These are phyloP conservation scores for Calocybe cyanea DNA, from an alignment of 768 basidiomycete genomes.

Conservation along the genomic window DNA sequence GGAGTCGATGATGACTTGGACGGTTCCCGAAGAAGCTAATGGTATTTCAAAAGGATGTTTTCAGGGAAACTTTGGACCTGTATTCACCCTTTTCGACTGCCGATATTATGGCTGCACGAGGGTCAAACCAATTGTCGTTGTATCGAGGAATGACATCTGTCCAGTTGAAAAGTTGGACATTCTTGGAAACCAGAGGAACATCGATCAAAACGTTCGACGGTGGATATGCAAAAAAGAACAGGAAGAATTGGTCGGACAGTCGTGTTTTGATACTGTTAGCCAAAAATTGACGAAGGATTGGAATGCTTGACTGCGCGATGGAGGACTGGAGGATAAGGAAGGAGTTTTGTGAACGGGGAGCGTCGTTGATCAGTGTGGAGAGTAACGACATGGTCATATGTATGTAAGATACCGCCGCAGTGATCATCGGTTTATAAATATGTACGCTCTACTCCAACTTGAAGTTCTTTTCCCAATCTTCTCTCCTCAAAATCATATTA, in stretches of 20 bases:
- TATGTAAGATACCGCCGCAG: not conserved
- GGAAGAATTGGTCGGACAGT: slow-evolving; percentile 26
- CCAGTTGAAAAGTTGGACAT: slow-evolving; percentile 46
- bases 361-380: slow-evolving; percentile 15
- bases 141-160: slow-evolving; percentile 53
- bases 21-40: slow-evolving; percentile 39
- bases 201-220: slow-evolving; percentile 35
- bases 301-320: slow-evolving; percentile 50
- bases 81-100: slow-evolving; percentile 38
- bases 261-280: slow-evolving; percentile 19
- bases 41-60: slow-evolving; percentile 8
- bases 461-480: slow-evolving; percentile 37
- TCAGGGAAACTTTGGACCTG: slow-evolving; percentile 7
- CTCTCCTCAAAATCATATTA: slow-evolving; percentile 38
- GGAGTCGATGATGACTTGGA: slow-evolving; percentile 70
- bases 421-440: not conserved
- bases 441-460: no score
- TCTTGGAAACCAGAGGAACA: slow-evolving; percentile 19
- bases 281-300: slow-evolving; percentile 49
- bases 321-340: slow-evolving; percentile 60
- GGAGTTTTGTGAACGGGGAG: slow-evolving; percentile 28
- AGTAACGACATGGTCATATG: slow-evolving; percentile 13
- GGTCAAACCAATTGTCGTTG: slow-evolving; percentile 27
- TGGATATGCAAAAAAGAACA: slow-evolving; percentile 61
- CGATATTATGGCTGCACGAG: slow-evolving; percentile 33